These are phyloP conservation scores for Fusarium sp. DNA, from an alignment of 2,329 filamentous ascomycete species.

Conservation along the genomic window DNA sequence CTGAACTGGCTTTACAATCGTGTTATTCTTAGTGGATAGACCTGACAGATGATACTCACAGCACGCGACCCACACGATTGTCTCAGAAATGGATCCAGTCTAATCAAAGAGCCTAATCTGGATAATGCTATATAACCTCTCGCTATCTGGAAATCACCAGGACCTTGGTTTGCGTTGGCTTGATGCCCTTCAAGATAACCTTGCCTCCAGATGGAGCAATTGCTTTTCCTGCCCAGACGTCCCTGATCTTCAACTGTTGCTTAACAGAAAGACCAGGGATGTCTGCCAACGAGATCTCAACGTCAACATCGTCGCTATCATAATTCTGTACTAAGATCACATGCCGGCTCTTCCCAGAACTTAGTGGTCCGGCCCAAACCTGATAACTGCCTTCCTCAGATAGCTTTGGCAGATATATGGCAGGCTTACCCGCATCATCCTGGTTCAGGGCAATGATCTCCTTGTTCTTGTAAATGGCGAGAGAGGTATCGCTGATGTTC, in stretches of 20 bases:
- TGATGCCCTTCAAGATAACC: not conserved
- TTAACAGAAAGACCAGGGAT: not conserved
- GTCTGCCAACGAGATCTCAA: not conserved
- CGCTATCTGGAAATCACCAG: not conserved
- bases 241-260: not conserved
- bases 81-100: rapidly evolving
- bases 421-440: not conserved
- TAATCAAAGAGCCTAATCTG: rapidly evolving
- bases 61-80: rapidly evolving
- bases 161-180: not conserved
- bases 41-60: too few species aligned
- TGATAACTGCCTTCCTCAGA: not conserved
- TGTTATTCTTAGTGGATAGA: too few species aligned
- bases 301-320: not conserved
- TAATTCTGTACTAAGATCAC: not conserved
- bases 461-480: not conserved
- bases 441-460: not conserved
- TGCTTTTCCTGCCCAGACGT: not conserved
- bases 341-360: not conserved
- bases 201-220: not conserved
- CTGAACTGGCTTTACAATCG: too few species aligned
- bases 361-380: not conserved
- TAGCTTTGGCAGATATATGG: not conserved
- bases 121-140: not conserved
- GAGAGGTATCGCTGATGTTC: not conserved